Evolutionary conservation across 73 alveolate species (phyloP), one percentile per base, ranked within the genome.

Genomic region (Breviolum minutum): DNA sequence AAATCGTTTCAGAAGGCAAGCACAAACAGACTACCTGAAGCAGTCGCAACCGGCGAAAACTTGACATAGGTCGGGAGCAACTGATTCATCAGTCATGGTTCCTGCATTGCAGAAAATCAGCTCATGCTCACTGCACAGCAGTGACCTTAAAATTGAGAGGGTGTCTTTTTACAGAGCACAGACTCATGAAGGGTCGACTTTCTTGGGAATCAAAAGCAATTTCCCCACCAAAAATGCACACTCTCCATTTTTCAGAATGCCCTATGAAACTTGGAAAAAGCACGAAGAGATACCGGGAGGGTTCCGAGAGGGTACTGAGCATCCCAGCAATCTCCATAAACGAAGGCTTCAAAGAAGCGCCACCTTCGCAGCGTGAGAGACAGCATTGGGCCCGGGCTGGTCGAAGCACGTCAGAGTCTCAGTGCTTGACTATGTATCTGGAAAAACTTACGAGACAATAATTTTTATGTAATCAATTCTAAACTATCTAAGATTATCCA

Each of bases 331-430:
- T 90, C 60, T 90, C 97, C 97, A 93, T 93, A 99, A 99, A 99
- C 87, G 95, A 99, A 8, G 99, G 99, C 99, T 99, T 99, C 87
- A 99, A 99, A 17, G 99, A 99, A 48, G 99, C 99, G 22, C 99
- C 99, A 40, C 99, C 96, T 89, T 81, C 11, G 54, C 74, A 30
- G 14, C 22, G 85, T 22, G n/a, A 17, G n/a, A 17, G 26, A 8
- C 40, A 74, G 29, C 85, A 22, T n/a, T 17, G 85, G 16, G 40
- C 13, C 54, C 8, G 14, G 40, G 54, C 54, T 40, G 54, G 54
- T 40, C 54, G 54, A 40, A 40, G 54, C 54, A 40, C 54, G 54
- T 40, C 54, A 40, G 54, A 40, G 54, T 0, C 54, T 40, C 54
- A 40, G 54, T 40, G 54, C 54, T 40, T 40, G 54, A 40, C 54